Evolutionary conservation across 2,329 filamentous ascomycete species (phyloP).

Genomic region (Alternaria arborescens): DNA sequence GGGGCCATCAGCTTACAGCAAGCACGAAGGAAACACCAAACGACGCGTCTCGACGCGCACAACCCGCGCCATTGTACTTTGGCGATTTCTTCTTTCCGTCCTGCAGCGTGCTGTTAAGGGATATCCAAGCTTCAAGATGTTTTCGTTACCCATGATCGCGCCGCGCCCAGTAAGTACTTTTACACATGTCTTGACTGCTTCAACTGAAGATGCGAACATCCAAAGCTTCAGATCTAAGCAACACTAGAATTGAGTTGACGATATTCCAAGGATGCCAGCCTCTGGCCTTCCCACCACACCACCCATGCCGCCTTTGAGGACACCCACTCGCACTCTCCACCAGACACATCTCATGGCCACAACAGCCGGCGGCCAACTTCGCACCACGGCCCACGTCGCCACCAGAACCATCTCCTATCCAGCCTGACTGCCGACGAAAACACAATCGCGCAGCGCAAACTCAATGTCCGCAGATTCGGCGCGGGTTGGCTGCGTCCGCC

Average conservation of each 20-base stretch:
- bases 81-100: neutral
- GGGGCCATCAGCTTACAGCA: slow-evolving; percentile 16
- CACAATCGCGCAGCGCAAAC: slow-evolving; percentile 76
- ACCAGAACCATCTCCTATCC: slow-evolving; percentile 61
- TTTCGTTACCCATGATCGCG: slow-evolving; percentile 30
- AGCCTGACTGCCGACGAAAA: slow-evolving; percentile 79
- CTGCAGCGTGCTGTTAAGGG: neutral
- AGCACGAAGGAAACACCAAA: slow-evolving; percentile 18
- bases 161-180: slow-evolving; percentile 24
- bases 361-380: slow-evolving; percentile 29
- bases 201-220: neutral
- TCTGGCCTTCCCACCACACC: slow-evolving; percentile 42
- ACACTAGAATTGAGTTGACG: slow-evolving; percentile 6
- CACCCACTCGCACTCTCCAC: slow-evolving; percentile 28
- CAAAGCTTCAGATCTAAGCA: neutral
- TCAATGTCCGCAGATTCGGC: slow-evolving; percentile 86
- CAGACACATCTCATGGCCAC: slow-evolving; percentile 24
- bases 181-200: neutral
- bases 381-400: slow-evolving; percentile 26
- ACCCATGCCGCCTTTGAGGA: slow-evolving; percentile 31
- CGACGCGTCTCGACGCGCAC: slow-evolving; percentile 17
- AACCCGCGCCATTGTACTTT: neutral
- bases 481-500: slow-evolving; percentile 90
- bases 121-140: slow-evolving; percentile 13
- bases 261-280: slow-evolving; percentile 36